Conservation (phyloP, 495 filamentous ascomycete genomes). For the Penicillium coprophilum region DNA sequence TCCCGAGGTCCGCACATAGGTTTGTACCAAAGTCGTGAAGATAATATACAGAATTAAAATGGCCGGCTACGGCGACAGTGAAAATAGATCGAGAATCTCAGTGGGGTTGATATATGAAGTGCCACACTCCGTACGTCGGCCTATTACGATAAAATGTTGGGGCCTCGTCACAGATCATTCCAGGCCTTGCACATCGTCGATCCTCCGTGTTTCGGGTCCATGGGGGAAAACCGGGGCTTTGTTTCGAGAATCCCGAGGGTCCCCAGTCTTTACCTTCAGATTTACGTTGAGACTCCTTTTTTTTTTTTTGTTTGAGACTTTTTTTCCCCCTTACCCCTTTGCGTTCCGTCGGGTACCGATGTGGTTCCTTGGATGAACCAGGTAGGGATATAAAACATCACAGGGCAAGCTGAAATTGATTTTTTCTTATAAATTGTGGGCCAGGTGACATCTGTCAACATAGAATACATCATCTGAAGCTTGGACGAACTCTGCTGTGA, state of each 20-base stretch:
- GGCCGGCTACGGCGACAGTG: conserved; percentile 3
- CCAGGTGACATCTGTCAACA: conserved; percentile 10
- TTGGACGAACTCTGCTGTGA: conserved; percentile 3
- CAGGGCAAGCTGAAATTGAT: neutral
- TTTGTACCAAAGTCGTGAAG: neutral
- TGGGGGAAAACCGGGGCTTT: conserved; percentile 9
- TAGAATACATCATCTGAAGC: neutral
- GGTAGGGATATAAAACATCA: neutral
- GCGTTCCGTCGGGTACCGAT: conserved; percentile 5
- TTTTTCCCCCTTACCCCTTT: neutral
- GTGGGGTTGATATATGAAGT: neutral
- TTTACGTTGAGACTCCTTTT: too few species aligned
- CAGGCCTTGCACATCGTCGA: conserved; percentile 17
- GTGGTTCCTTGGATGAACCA: neutral
- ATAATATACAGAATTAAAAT: neutral
- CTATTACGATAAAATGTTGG: neutral
- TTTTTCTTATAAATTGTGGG: neutral
- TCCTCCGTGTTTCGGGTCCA: conserved; percentile 26
- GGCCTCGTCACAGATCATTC: neutral
- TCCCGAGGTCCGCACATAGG: too few species aligned
- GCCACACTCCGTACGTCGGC: conserved; percentile 1
- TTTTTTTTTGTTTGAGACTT: neutral
- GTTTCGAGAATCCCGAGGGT: conserved; percentile 4
- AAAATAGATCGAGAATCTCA: conserved; percentile 1
- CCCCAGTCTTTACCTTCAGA: too few species aligned